phyloP scores from a whole-genome alignment of 768 basidiomycete genomes.

The Roridomyces roridus region DNA sequence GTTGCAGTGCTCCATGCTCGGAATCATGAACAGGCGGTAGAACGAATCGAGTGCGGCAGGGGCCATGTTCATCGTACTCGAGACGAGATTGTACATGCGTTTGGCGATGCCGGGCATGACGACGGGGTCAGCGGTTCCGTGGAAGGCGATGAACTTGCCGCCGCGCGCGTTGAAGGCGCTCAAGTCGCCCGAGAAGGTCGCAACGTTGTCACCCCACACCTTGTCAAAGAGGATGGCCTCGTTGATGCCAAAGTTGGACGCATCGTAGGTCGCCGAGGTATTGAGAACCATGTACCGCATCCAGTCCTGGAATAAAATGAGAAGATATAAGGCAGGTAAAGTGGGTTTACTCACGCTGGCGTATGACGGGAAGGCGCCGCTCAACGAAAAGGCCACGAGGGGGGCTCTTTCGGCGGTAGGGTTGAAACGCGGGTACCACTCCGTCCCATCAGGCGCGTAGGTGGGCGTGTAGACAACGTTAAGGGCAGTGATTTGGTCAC shows the following conservation, averaged over 20 bases:
- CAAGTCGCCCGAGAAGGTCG: slow-evolving; percentile 24
- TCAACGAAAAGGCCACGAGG: background rate
- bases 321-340: no score
- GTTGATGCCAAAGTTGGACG: background rate
- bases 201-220: slow-evolving; percentile 2
- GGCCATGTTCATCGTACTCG: slow-evolving; percentile 14
- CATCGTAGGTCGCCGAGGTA: slow-evolving; percentile 5
- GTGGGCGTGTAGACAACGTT: slow-evolving; percentile 27
- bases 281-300: slow-evolving; percentile 16
- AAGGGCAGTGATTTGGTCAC: slow-evolving; percentile 26
- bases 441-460: no score
- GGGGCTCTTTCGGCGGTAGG: no score
- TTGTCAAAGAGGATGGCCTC: background rate
- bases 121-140: slow-evolving; percentile 20
- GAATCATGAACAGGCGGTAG: slow-evolving; percentile 32
- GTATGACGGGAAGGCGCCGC: background rate
- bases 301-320: slow-evolving; percentile 8
- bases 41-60: slow-evolving; percentile 23
- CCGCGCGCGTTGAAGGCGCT: slow-evolving; percentile 26
- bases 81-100: slow-evolving; percentile 25
- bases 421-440: no score
- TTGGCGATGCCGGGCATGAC: slow-evolving; percentile 29
- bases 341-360: background rate
- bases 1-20: slow-evolving; percentile 32
- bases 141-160: slow-evolving; percentile 33